A percentile compares a stretch with the other conserved stretches of the same genome.
These are phyloP conservation scores for Zarea fungicola DNA, from an alignment of 2,329 filamentous ascomycete genomes.

Conservation along the genomic window DNA sequence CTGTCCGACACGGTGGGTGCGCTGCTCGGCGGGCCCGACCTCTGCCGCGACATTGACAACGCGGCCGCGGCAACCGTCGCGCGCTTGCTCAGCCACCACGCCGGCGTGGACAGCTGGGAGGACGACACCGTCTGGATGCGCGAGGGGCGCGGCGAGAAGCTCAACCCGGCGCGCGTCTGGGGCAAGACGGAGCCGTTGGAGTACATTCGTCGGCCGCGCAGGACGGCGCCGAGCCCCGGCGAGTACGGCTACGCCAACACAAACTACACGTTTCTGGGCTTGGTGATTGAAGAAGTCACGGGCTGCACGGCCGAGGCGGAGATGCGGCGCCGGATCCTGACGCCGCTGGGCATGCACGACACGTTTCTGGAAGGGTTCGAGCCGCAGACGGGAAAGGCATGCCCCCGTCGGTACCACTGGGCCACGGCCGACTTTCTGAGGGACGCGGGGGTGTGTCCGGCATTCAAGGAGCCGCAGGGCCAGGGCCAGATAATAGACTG, in stretches of 20 bases:
- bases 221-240: constrained; percentile 12
- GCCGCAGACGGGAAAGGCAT: background rate
- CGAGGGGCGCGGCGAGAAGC: constrained; percentile 11
- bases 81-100: constrained; percentile 11
- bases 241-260: constrained; percentile 15
- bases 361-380: constrained; percentile 15
- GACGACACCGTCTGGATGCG: constrained; percentile 14
- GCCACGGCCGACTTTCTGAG: constrained; percentile 12
- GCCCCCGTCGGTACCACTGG: constrained; percentile 13
- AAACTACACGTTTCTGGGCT: constrained; percentile 16
- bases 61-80: constrained; percentile 9
- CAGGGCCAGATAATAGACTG: constrained; percentile 12
- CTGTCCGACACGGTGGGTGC: constrained; percentile 12
- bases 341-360: constrained; percentile 11
- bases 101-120: constrained; percentile 16
- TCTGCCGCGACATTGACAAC: constrained; percentile 13
- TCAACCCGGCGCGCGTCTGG: constrained; percentile 13
- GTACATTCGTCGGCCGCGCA: constrained; percentile 15
- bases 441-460: constrained; percentile 10
- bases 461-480: constrained; percentile 8
- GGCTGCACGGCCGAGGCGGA: constrained; percentile 11
- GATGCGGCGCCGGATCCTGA: constrained; percentile 11
- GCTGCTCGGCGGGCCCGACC: background rate
- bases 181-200: constrained; percentile 15
- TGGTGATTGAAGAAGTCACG: constrained; percentile 13